These are phyloP conservation scores for Nitzschia sp. DNA, from an alignment of 108 stramenopile genomes.

Conservation along the genomic window DNA sequence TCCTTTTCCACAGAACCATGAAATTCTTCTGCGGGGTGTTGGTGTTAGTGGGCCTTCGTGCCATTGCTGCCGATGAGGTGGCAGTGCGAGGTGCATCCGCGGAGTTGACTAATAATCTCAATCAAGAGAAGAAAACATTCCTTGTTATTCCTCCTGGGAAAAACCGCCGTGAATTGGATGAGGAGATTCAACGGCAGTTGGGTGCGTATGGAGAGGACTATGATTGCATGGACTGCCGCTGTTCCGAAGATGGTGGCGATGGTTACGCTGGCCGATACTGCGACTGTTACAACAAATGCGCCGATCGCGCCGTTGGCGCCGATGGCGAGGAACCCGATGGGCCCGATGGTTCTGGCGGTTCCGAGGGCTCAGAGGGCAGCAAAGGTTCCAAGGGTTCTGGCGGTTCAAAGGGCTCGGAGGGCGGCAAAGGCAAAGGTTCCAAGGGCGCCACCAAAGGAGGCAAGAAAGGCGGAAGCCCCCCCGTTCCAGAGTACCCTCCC, in stretches of 20 bases:
- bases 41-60: slow-evolving; percentile 3
- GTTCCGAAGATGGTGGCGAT: slow-evolving; percentile 5
- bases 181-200: slow-evolving; percentile 16
- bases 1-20: slow-evolving; percentile 5
- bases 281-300: slow-evolving; percentile 5
- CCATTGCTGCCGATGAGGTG: not conserved
- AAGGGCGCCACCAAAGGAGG: slow-evolving; percentile 1
- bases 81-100: not conserved
- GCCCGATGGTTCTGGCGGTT: not conserved
- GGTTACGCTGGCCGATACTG: slow-evolving; percentile 17
- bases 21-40: not conserved
- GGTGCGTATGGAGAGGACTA: not conserved
- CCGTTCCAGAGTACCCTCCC: too few species aligned
- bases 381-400: slow-evolving; percentile 16
- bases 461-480: not conserved
- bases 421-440: slow-evolving; percentile 1
- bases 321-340: too few species aligned
- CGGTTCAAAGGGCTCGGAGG: not conserved
- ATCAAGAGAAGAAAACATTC: not conserved
- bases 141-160: slow-evolving; percentile 15
- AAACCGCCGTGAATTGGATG: not conserved
- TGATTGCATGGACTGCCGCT: slow-evolving; percentile 18
- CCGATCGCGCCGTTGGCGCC: not conserved
- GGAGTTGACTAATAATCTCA: not conserved
- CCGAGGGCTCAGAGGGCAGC: slow-evolving; percentile 12